Evolutionary conservation across 2,329 filamentous ascomycete genomes (phyloP).

Genomic region (Endothia cerciana): DNA sequence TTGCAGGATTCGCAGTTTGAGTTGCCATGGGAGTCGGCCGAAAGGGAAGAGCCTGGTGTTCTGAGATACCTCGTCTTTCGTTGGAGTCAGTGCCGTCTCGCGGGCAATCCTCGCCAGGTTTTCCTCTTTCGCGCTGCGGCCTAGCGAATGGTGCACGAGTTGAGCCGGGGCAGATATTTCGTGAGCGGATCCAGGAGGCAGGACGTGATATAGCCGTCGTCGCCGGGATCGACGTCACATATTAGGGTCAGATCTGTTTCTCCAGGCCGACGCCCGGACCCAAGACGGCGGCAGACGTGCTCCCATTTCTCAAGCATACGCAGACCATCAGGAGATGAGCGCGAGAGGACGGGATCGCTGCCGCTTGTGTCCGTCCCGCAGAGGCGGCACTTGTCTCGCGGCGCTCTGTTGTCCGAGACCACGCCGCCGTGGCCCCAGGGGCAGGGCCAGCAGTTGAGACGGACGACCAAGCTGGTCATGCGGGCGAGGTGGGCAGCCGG

Average conservation of each 20-base stretch:
- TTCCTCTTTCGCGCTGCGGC: background rate
- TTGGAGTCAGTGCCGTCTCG: background rate
- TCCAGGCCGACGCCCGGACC: background rate
- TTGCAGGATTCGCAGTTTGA: constrained; percentile 1
- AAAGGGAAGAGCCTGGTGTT: constrained; percentile 6
- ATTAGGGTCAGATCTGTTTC: constrained; percentile 8
- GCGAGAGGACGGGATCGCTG: background rate
- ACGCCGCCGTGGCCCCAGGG: background rate
- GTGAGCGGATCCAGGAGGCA: constrained; percentile 3
- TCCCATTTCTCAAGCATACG: constrained; percentile 5
- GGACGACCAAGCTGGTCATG: background rate
- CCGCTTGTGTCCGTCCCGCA: background rate
- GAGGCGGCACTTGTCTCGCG: background rate
- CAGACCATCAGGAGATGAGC: background rate
- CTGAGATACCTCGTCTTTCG: background rate
- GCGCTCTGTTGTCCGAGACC: too few species aligned
- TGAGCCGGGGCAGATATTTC: constrained; percentile 6
- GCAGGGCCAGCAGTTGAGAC: constrained; percentile 5
- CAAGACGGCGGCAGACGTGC: constrained; percentile 10
- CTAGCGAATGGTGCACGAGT: constrained; percentile 16
- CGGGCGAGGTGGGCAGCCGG: constrained; percentile 5
- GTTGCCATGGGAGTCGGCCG: constrained; percentile 8
- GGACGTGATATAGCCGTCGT: constrained; percentile 13
- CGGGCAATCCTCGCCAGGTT: constrained; percentile 5
- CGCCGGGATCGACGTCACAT: constrained; percentile 7